Evolutionary conservation across 2,329 filamentous ascomycete species (phyloP).

Genomic region (Aspergillus costaricaensis): DNA sequence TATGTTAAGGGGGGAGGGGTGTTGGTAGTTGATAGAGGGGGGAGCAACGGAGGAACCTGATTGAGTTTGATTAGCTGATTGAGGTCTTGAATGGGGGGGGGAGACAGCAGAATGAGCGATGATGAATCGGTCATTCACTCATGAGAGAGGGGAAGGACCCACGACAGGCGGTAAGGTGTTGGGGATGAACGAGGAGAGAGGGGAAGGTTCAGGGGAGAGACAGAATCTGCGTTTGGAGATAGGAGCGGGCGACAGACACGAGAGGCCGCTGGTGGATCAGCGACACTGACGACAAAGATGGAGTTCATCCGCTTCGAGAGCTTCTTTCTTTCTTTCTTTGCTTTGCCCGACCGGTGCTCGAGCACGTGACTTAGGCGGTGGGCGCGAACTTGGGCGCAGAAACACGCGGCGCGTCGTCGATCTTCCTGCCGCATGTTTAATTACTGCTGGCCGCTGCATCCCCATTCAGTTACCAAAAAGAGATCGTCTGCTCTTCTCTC

Average conservation of each 20-base stretch:
- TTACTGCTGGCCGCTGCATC: conserved; percentile 18
- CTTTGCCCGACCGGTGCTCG: conserved; percentile 17
- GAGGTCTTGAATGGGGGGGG: neutral
- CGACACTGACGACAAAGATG: conserved; percentile 4
- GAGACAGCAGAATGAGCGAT: neutral
- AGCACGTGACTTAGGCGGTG: conserved; percentile 38
- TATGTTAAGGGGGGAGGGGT: conserved; percentile 1
- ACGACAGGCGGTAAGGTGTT: neutral
- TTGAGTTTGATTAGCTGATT: neutral
- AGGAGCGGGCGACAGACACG: neutral
- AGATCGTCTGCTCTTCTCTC: conserved; percentile 17
- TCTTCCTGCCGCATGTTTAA: conserved; percentile 22
- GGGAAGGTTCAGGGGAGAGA: neutral
- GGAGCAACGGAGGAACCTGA: neutral
- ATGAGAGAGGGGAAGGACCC: neutral
- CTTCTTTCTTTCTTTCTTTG: too few species aligned
- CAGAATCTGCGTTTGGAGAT: neutral
- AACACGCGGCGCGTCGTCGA: conserved; percentile 30
- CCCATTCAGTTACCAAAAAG: conserved; percentile 5
- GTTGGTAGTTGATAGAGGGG: conserved; percentile 6
- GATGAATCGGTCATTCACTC: neutral
- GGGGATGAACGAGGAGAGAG: neutral
- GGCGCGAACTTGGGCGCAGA: conserved; percentile 24
- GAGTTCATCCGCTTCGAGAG: neutral
- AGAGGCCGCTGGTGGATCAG: conserved; percentile 6